Base-by-base conservation (phyloP, 371 early-diverging fungal species). In the Mortierella sp. region DNA sequence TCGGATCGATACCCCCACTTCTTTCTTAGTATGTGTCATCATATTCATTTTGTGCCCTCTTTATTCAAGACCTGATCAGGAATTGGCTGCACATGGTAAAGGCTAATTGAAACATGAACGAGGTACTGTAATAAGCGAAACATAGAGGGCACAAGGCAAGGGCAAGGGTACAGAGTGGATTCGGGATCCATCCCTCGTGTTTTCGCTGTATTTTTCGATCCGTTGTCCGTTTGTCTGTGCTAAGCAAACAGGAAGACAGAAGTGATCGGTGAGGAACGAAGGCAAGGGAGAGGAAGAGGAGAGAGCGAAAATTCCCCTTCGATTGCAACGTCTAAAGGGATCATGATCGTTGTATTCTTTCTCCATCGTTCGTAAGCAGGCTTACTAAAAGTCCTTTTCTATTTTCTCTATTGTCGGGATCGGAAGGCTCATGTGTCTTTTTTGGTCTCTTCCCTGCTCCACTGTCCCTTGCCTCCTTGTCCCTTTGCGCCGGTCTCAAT, bases 151-250 rank as follows among this genome's bases (percentile, higher is more conserved):
- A 48, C 19, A 31, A 22, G n/a, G 37, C n/a, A 10, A n/a, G 50
- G 39, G 7, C 31, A 44, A 39, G 41, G 65, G 44, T 24, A 48
- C 55, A 65, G 45, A 43, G 43, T n/a, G n/a, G n/a, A n/a, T n/a
- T n/a, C n/a, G n/a, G n/a, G n/a, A n/a, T n/a, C n/a, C n/a, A 34
- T 8, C 58, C 61, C 61, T 58, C 37, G 61, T 58, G 61, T 53
- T 53, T 26, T 50, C 29, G 4, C 8, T 48, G 48, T 7, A 8
- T 0, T 31, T 55, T 34, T 55, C 55, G 55, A 55, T 55, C 55
- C 55, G 55, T 55, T 55, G 16, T 55, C 24, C 29, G 24, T 29
- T 24, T 29, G 53, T 24, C 52, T 3, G 31, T 58, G 37, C 37
- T 58, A 58, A 22, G 37, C 58, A 58, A 22, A 11, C 47, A 53